These are phyloP conservation scores for Schwanniomyces sp. DNA, from an alignment of 805 yeast species.

Conservation along the genomic window DNA sequence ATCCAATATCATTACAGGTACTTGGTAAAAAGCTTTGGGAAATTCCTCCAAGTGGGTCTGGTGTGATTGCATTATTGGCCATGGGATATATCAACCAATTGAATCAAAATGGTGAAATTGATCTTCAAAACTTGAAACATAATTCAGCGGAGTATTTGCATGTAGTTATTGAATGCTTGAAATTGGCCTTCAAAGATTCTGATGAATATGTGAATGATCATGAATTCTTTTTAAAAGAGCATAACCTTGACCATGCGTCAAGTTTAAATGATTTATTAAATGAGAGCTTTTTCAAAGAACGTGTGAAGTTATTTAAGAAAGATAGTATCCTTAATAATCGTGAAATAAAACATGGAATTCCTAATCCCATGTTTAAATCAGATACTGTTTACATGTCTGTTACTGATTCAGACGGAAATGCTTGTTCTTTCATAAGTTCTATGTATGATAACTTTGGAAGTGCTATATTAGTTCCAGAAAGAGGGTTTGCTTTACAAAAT, in stretches of 20 bases:
- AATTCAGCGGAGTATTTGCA: slow-evolving; percentile 74
- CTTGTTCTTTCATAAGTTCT: slow-evolving; percentile 79
- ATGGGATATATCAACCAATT: slow-evolving; percentile 64
- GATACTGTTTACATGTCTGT: slow-evolving; percentile 74
- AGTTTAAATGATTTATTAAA: slow-evolving; percentile 46
- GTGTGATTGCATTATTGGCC: slow-evolving; percentile 71
- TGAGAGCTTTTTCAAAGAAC: slow-evolving; percentile 47
- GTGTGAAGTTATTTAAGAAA: slow-evolving; percentile 48
- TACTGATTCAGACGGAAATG: slow-evolving; percentile 69
- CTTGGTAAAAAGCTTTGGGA: slow-evolving; percentile 65
- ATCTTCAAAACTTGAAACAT: slow-evolving; percentile 48
- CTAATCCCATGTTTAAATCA: slow-evolving; percentile 57
- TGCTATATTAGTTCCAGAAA: slow-evolving; percentile 61
- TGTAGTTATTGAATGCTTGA: slow-evolving; percentile 65
- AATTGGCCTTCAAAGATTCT: slow-evolving; percentile 71
- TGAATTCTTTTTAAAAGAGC: slow-evolving; percentile 28
- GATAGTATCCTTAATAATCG: slow-evolving; percentile 41
- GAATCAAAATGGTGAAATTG: slow-evolving; percentile 40
- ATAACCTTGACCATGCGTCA: slow-evolving; percentile 6
- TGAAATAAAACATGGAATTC: slow-evolving; percentile 50
- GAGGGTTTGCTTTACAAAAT: slow-evolving; percentile 72
- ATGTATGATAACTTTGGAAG: slow-evolving; percentile 70
- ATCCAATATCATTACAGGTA: slow-evolving; percentile 58
- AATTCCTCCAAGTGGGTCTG: slow-evolving; percentile 84
- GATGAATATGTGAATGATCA: slow-evolving; percentile 73